Evolutionary conservation across 169 alveolate genomes (phyloP), one percentile per base, ranked within the genome.

Genomic region (Eimeria necatrix): DNA sequence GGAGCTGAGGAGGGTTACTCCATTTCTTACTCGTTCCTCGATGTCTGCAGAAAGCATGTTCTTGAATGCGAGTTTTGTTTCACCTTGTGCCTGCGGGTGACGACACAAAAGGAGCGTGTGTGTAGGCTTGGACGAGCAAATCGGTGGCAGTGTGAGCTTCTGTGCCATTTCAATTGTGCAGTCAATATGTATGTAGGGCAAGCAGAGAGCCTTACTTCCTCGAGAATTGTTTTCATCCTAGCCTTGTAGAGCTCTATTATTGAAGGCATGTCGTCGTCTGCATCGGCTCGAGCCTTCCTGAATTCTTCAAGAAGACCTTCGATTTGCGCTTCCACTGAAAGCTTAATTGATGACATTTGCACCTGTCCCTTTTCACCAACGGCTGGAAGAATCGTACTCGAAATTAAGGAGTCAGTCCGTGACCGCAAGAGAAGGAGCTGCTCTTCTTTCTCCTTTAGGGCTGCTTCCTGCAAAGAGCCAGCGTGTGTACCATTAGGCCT

Each of bases 241-340:
- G 93, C 93, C n/a, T 85, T 85, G 93, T 59, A 85, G n/a, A 85
- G 51, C 83, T 85, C 93, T 18, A 61, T 61, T 85, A 85, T 20
- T 1, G 56, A 59, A 46, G 93, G 81, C 80, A 85, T 22, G 81
- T 85, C 70, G 68, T 61, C 93, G 7, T 85, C 93, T 14, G 80
- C 93, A 61, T 85, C 93, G 49, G 93, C 93, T 48, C 81, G 93
- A 32, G 93, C 93, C 3, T 32, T 85, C 8, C 83, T 60, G 26
- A 85, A 85, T 46, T 85, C 93, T 24, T 85, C 93, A 7, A 85
- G 81, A 49, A 85, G 93, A 14, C 52, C 70, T 61, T 85, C 93
- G 3, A 85, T 48, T 4, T 85, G 93, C 3, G 59, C 18, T 32
- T 85, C 83, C 7, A 85, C 93, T 20, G 93, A 85, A 20, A 61